Base-by-base conservation (phyloP, 1,284 basidiomycete genomes). In the Rhodotorula sp. region DNA sequence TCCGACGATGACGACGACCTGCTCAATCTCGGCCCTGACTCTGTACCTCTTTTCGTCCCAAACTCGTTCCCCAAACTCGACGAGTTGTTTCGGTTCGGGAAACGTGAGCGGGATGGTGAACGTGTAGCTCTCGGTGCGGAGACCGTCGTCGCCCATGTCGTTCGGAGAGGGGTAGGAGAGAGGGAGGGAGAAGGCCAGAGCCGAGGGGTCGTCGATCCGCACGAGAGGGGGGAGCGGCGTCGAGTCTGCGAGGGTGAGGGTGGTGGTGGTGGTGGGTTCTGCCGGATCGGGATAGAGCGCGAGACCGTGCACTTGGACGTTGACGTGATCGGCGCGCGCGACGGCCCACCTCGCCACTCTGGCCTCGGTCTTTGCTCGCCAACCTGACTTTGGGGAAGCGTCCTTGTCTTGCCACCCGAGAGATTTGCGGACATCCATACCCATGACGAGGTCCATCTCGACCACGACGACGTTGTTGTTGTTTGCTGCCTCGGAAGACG, bases 341-440 rank as follows among this genome's bases (percentile, higher is more conserved):
- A 73, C 68, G 42, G 62, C 69, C 73, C 76, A 75, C 10, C 66
- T 56, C 18, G 72, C 72, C 30, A 77, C 44, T 26, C 44, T 57
- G 7, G 63, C 62, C 55, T 77, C 76, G 14, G 45, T 30, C 26
- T 71, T 45, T 12, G 61, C 22, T 6, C 66, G 8, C 69, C 68
- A 74, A 12, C 60, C 49, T 17, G 58, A 37, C 20, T 66, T 60
- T 6, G 33, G 33, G 49, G 44, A 37, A 46, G 59, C 48, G 44
- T 73, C 66, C 54, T 71, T 67, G 46, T 20, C 46, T 48, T 76
- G 69, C 76, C 76, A 77, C 4, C 65, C 75, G n/a, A 77, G 62
- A 24, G 72, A 70, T 20, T 62, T 70, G 20, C 73, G 45, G 4
- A 73, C 73, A 48, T 76, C 75, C 8, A 77, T 58, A 8, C 75